Conservation (phyloP, 1,284 basidiomycete genomes). For the Cutaneotrichosporon cavernicola region DNA sequence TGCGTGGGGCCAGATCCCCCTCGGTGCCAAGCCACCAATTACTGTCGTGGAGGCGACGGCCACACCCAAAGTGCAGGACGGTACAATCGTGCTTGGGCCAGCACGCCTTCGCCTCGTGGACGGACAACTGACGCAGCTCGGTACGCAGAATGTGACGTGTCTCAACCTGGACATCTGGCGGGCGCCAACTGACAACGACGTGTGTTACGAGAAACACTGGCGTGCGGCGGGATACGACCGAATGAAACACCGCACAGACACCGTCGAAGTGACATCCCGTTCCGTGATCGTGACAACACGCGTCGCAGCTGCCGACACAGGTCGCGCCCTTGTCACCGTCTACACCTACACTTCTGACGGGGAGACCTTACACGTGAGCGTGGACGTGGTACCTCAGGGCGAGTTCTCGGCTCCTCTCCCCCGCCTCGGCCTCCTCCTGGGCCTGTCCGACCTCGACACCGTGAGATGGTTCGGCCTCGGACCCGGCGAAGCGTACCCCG, state of each 20-base stretch:
- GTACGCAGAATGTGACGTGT: constrained; percentile 1
- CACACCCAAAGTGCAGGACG: not conserved
- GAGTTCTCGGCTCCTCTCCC: constrained; percentile 26
- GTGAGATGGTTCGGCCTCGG: constrained; percentile 28
- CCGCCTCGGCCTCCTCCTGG: constrained; percentile 25
- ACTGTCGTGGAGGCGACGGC: not conserved
- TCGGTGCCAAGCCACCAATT: too few relatives aligned
- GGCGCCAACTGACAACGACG: constrained; percentile 32
- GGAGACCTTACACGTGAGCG: constrained; percentile 9
- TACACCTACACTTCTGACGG: constrained; percentile 25
- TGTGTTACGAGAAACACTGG: not conserved
- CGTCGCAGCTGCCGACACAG: constrained; percentile 22
- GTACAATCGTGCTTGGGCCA: constrained; percentile 18
- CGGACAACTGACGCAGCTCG: constrained; percentile 23
- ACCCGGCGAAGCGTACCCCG: constrained; percentile 26
- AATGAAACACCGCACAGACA: constrained; percentile 24
- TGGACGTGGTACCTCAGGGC: constrained; percentile 21
- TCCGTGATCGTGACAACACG: constrained; percentile 21
- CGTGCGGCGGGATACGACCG: constrained; percentile 26
- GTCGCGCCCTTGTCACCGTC: constrained; percentile 19
- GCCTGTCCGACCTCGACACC: constrained; percentile 13
- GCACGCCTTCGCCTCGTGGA: constrained; percentile 16
- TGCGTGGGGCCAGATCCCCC: constrained; percentile 23
- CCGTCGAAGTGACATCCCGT: constrained; percentile 11
- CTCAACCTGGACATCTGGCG: constrained; percentile 28